A percentile compares a stretch with the other conserved stretches of the same genome.
Conservation (phyloP, 805 yeast genomes). For the Barnettozyma californica region DNA sequence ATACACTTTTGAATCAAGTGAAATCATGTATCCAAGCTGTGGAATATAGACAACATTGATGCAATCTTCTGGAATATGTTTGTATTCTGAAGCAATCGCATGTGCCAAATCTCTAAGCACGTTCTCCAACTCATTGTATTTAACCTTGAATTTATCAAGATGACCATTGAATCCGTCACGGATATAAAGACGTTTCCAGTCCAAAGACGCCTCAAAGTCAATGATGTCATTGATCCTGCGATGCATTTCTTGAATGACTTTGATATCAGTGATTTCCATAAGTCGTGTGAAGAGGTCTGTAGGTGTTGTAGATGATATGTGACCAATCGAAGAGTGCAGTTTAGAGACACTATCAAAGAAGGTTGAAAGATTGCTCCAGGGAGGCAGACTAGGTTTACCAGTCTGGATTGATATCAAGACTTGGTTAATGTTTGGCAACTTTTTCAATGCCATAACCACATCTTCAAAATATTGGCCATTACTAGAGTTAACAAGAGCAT, state of each 20-base stretch:
- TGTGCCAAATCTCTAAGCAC: conserved; percentile 24
- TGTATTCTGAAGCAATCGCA: conserved; percentile 8
- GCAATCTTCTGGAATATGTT: conserved; percentile 9
- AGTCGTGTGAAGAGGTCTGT: conserved; percentile 15
- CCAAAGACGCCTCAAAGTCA: conserved; percentile 34
- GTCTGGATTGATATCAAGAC: conserved; percentile 15
- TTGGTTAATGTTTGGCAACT: conserved; percentile 27
- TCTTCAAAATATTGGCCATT: conserved; percentile 21
- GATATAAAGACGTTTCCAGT: conserved; percentile 25
- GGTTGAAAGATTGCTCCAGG: conserved; percentile 28
- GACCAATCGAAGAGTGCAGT: conserved; percentile 10
- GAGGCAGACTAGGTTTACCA: conserved; percentile 24
- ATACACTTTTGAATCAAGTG: conserved; percentile 17
- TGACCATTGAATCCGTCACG: conserved; percentile 26
- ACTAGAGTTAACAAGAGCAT: conserved; percentile 17
- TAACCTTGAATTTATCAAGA: conserved; percentile 20
- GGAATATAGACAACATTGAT: conserved; percentile 39
- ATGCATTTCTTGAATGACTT: conserved; percentile 11
- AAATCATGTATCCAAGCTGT: conserved; percentile 38
- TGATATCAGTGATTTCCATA: conserved; percentile 9
- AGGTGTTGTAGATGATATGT: not conserved
- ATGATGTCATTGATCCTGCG: conserved; percentile 24
- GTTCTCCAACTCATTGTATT: conserved; percentile 25
- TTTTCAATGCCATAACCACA: conserved; percentile 19
- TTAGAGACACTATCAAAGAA: conserved; percentile 21